A percentile compares a stretch with the other conserved stretches of the same genome.
Evolutionary conservation across 805 yeast species (phyloP).

Genomic region (Myxozyma udenii): DNA sequence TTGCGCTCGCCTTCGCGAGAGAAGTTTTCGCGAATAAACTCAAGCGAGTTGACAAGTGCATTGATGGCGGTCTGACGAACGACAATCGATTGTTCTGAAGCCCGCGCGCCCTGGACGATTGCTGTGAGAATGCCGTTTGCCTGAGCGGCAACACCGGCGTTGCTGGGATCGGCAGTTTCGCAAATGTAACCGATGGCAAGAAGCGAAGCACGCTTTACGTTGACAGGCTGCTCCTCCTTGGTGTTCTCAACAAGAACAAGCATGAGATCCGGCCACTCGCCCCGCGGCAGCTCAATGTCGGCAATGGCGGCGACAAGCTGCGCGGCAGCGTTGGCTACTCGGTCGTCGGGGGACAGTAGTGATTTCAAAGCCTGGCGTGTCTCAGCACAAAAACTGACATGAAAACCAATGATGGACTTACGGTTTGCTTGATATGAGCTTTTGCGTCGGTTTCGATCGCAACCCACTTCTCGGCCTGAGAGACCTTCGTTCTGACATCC

Average conservation of each 20-base stretch:
- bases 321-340: constrained; percentile 85
- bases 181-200: constrained; percentile 93
- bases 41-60: constrained; percentile 87
- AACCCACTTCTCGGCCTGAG: constrained; percentile 73
- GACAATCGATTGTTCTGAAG: constrained; percentile 64
- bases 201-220: constrained; percentile 81
- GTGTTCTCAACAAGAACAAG: constrained; percentile 83
- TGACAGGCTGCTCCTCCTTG: constrained; percentile 67
- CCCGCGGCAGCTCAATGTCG: constrained; percentile 85
- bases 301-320: constrained; percentile 96
- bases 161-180: constrained; percentile 84
- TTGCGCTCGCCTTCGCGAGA: constrained; percentile 92
- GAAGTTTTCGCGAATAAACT: constrained; percentile 83
- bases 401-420: neutral
- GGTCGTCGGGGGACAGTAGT: constrained; percentile 60
- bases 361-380: constrained; percentile 55
- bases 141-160: constrained; percentile 73
- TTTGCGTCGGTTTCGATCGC: constrained; percentile 54
- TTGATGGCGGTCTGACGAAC: constrained; percentile 89
- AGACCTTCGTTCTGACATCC: constrained; percentile 55
- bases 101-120: constrained; percentile 92
- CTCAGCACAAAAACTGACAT: too few species aligned
- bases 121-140: constrained; percentile 92
- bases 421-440: constrained; percentile 58
- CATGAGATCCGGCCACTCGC: constrained; percentile 86